phyloP scores from a whole-genome alignment of 2,329 filamentous ascomycete species.

The Lithohypha guttulata region DNA sequence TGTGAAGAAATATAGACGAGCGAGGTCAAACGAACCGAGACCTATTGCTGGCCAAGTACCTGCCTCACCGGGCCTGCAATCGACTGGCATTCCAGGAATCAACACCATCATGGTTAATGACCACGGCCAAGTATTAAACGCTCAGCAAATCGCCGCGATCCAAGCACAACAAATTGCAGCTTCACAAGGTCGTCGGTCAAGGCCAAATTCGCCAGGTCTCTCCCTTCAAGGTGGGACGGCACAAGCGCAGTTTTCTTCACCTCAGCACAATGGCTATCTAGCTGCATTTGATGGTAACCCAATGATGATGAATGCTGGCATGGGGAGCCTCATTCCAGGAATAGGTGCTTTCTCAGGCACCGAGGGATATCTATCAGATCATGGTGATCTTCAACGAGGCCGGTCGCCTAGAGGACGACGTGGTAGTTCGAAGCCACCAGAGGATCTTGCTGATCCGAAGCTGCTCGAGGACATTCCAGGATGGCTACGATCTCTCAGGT shows the following conservation, averaged over 20 bases:
- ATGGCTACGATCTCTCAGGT: constrained; percentile 85
- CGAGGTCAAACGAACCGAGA: constrained; percentile 70
- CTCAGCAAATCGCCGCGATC: constrained; percentile 73
- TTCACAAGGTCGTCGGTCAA: constrained; percentile 61
- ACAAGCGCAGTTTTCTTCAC: constrained; percentile 61
- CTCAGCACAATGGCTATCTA: constrained; percentile 89
- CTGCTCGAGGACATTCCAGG: constrained; percentile 90
- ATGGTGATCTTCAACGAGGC: constrained; percentile 81
- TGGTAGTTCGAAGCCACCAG: constrained; percentile 92
- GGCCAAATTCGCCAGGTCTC: constrained; percentile 80
- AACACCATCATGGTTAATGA: constrained; percentile 94
- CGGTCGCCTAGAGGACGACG: constrained; percentile 84
- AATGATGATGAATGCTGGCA: constrained; percentile 58
- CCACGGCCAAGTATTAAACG: constrained; percentile 73
- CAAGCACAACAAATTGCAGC: constrained; percentile 54
- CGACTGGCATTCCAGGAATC: constrained; percentile 53
- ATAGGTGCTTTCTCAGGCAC: constrained; percentile 59
- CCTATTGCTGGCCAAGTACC: constrained; percentile 44
- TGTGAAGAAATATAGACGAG: constrained; percentile 87
- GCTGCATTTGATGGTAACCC: constrained; percentile 71
- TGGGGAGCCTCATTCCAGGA: constrained; percentile 51
- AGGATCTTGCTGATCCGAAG: constrained; percentile 86
- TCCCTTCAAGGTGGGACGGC: constrained; percentile 50
- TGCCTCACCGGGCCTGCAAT: constrained; percentile 55
- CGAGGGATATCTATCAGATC: constrained; percentile 86